Evolutionary conservation across 2,329 filamentous ascomycete species (phyloP), one percentile per base, ranked within the genome.

Genomic region (Alternaria incomplexa): DNA sequence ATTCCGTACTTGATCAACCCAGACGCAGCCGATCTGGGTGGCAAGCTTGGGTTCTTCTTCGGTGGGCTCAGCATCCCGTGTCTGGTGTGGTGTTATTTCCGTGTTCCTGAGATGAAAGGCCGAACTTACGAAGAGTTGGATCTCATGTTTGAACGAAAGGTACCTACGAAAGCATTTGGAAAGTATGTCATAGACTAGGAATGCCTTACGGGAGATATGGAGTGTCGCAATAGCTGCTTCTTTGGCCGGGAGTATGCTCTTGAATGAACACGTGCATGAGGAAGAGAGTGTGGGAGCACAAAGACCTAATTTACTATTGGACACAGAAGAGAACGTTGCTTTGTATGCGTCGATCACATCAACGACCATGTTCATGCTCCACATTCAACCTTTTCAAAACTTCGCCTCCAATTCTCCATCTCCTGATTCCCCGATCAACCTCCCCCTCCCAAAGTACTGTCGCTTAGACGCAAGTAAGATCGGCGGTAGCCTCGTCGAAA

Each of bases 31-130:
- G 73, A 82, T 62, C 61, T 80, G 47, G 63, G 75, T 22, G 81
- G 81, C 25, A 83, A 82, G 63, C 73, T 82, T 20, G 81, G 79
- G 0, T 82, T 82, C 71, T 79, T 82, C 69, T 82, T 79, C 59
- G 80, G 77, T 8, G 80, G 78, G 0, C 61, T 81, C 4, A 73
- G 74, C 10, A 54, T 73, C 3, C 58, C 80, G 1, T 75, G 74
- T 40, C 60, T 82, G 8, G 32, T 78, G 0, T 81, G 81, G 80
- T 72, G 76, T 2, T 81, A 72, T 61, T 77, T 80, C 25, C 69
- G 78, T 28, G 70, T 81, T 2, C 81, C 81, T 5, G 81, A 82
- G 66, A 82, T 80, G 47, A 79, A 77, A 56, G 80, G 75, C 1
- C 62, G 80, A 30, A 81, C 81, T 26, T 82, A 77, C 61, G 80